Evolutionary conservation across 1,284 basidiomycete species (phyloP), one percentile per base, ranked within the genome.

Genomic region (Cutaneotrichosporon arboriforme): DNA sequence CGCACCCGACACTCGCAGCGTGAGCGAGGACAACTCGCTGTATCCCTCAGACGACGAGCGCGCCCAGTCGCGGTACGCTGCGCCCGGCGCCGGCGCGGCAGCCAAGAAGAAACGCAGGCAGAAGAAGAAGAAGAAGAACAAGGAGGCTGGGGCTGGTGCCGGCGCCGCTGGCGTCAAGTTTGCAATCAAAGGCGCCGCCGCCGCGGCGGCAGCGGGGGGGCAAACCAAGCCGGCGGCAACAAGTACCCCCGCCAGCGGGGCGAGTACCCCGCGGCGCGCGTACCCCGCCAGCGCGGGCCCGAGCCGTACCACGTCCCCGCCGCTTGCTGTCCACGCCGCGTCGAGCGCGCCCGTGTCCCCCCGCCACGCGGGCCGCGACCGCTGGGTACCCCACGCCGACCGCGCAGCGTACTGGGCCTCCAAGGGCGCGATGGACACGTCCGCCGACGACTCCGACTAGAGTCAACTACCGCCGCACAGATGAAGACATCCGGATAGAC

Each of bases 1-100:
- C n/a, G 42, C 37, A 20, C 21, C 22, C 17, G 36, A 40, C 20
- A 22, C 38, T 5, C 42, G 49, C 18, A 43, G 40, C 36, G 46
- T 40, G 18, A 35, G 31, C 38, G 50, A 52, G 50, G 50, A 46
- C 45, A 26, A 17, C 21, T 34, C n/a, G 15, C 45, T 46, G 21
- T 37, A 52, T 44, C 13, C 12, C 20, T 35, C 39, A 12, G 14
- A 17, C 31, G 17, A 38, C 15, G 23, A 35, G 17, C 34, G 8
- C 14, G 37, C 33, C 33, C 45, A 47, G n/a, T 42, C 45, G 33
- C 40, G 51, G 17, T 47, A 47, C 49, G 36, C 41, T 2, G 38
- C 47, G 12, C 18, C 26, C 18, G 31, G 3, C 21, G 44, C 34
- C 44, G 33, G 31, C 3, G 26, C 23, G n/a, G n/a, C n/a, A n/a